A percentile compares a stretch with the other conserved stretches of the same genome.
These are phyloP conservation scores for Daldinia childiae DNA, from an alignment of 495 filamentous ascomycete species.

Conservation along the genomic window DNA sequence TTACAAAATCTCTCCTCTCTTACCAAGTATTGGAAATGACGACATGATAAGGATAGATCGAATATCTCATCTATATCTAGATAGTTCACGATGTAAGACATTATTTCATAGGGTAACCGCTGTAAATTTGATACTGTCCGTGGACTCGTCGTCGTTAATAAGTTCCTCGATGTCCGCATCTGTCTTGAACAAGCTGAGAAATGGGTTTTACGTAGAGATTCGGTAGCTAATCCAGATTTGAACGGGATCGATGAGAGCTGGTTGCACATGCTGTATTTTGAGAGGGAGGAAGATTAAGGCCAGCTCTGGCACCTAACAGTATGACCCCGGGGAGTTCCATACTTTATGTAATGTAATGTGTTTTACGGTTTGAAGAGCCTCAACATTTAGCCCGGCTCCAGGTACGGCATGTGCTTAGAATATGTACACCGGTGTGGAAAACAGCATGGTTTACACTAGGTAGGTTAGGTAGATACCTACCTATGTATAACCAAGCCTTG, in stretches of 20 bases:
- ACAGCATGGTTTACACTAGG: too few species aligned
- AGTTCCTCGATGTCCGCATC: slow-evolving; percentile 12
- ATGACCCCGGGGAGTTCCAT: slow-evolving; percentile 6
- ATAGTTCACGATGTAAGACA: slow-evolving; percentile 66
- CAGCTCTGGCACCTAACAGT: too few species aligned
- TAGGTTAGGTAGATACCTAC: too few species aligned
- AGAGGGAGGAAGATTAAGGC: too few species aligned
- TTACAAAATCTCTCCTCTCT: slow-evolving; percentile 70
- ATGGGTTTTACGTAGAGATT: too few species aligned
- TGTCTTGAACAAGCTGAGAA: not conserved
- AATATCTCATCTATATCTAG: slow-evolving; percentile 63
- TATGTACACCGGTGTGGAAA: too few species aligned
- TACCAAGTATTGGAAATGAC: slow-evolving; percentile 62
- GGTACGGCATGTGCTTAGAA: too few species aligned
- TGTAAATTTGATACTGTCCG: slow-evolving; percentile 29
- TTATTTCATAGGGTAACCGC: slow-evolving; percentile 69
- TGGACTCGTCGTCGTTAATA: slow-evolving; percentile 10
- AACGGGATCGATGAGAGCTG: not conserved
- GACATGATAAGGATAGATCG: slow-evolving; percentile 61
- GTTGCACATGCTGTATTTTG: slow-evolving; percentile 5
- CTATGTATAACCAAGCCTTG: not conserved
- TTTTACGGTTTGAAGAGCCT: not conserved
- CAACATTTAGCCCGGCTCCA: not conserved
- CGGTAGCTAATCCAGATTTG: not conserved
- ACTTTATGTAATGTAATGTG: not conserved